Conservation (phyloP, 805 yeast genomes). For the Wickerhamomyces mucosus region DNA sequence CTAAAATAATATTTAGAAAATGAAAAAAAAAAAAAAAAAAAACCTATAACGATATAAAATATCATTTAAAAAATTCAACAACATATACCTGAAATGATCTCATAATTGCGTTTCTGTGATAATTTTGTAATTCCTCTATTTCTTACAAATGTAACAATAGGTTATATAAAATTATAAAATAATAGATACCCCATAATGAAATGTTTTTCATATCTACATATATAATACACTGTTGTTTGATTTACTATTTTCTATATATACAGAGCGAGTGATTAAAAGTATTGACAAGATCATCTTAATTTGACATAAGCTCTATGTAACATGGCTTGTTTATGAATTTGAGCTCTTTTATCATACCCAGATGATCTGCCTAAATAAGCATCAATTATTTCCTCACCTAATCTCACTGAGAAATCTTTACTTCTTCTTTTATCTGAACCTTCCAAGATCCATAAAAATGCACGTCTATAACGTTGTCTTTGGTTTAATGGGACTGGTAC, state of each 20-base stretch:
- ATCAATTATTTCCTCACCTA: constrained; percentile 80
- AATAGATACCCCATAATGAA: too few species aligned
- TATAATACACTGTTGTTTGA: too few species aligned
- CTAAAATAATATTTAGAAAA: too few species aligned
- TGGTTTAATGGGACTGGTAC: constrained; percentile 78
- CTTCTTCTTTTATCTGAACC: constrained; percentile 74
- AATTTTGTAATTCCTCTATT: too few species aligned
- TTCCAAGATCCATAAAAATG: constrained; percentile 86
- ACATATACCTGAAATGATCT: too few species aligned
- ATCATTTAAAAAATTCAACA: too few species aligned
- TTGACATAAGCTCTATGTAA: constrained; percentile 77
- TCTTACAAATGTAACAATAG: too few species aligned
- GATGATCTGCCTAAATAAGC: constrained; percentile 73
- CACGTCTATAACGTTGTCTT: constrained; percentile 78
- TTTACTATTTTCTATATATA: constrained; percentile 2
- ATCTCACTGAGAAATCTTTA: constrained; percentile 74
- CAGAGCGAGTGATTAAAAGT: not conserved
- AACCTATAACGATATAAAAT: too few species aligned
- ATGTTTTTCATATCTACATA: too few species aligned
- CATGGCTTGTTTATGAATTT: constrained; percentile 79
- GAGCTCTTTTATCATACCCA: constrained; percentile 75
- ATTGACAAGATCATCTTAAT: constrained; percentile 21
- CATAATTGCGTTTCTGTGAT: too few species aligned
- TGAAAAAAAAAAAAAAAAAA: too few species aligned
- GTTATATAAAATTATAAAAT: too few species aligned